These are phyloP conservation scores for Penicillium argentinense DNA, from an alignment of 495 filamentous ascomycete genomes.

Conservation along the genomic window DNA sequence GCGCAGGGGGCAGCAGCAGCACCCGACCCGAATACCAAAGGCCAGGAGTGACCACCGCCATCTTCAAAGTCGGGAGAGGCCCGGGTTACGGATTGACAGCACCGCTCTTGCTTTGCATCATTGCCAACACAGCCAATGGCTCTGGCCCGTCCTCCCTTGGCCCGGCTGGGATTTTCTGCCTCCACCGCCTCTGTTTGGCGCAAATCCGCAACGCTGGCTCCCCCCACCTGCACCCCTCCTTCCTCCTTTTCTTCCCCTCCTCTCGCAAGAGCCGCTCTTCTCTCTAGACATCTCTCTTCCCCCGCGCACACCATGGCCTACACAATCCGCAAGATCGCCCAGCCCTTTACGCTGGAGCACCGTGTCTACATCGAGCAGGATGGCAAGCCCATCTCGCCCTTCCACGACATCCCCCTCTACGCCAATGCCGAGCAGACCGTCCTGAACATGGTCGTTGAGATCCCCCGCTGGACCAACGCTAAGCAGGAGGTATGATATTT, in stretches of 20 bases:
- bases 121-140: conserved; percentile 23
- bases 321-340: conserved; percentile 79
- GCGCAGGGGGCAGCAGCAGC: too few relatives aligned
- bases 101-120: too few relatives aligned
- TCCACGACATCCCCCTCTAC: conserved; percentile 98
- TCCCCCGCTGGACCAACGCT: conserved; percentile 98
- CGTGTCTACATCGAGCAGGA: conserved; percentile 97
- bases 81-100: too few relatives aligned
- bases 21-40: too few relatives aligned
- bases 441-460: conserved; percentile 99
- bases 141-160: conserved; percentile 33
- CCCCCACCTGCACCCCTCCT: conserved; percentile 44
- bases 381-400: conserved; percentile 88
- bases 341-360: conserved; percentile 92
- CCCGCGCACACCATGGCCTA: conserved; percentile 48
- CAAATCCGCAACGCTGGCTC: conserved; percentile 44
- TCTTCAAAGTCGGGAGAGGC: too few relatives aligned
- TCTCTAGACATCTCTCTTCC: conserved; percentile 30
- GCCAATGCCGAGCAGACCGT: conserved; percentile 92
- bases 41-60: too few relatives aligned
- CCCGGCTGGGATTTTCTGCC: conserved; percentile 35
- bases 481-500: conserved; percentile 81
- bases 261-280: conserved; percentile 35
- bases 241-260: conserved; percentile 34
- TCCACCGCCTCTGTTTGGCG: conserved; percentile 43